These are phyloP conservation scores for Eucalyptus cloeziana DNA, from an alignment of 345 rosid genomes.

Conservation along the genomic window DNA sequence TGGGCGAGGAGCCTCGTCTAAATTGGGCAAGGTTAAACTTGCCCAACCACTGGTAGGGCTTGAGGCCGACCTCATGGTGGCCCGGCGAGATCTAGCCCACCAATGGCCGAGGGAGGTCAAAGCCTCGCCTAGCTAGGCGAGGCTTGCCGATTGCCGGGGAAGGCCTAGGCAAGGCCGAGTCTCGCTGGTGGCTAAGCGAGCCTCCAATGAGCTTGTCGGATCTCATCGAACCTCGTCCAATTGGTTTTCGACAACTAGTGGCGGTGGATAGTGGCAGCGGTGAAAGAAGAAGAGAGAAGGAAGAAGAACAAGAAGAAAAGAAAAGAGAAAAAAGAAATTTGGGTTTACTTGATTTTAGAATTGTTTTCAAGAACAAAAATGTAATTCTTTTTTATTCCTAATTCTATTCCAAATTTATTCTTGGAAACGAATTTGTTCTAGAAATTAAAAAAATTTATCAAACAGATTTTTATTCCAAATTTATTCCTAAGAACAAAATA, in stretches of 20 bases:
- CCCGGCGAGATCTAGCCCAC: fast-evolving
- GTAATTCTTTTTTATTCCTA: fast-evolving
- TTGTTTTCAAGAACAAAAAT: fast-evolving
- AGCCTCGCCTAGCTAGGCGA: too few species aligned
- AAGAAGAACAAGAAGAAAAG: too few species aligned
- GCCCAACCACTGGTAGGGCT: fast-evolving
- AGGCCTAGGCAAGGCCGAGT: fast-evolving
- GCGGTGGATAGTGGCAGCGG: fast-evolving
- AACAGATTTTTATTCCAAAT: fast-evolving
- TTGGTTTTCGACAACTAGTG: fast-evolving
- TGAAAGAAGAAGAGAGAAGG: too few species aligned
- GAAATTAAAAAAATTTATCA: too few species aligned
- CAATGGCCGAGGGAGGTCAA: fast-evolving
- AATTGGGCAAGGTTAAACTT: fast-evolving
- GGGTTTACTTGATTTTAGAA: too few species aligned
- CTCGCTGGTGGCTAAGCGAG: too few species aligned
- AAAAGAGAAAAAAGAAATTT: too few species aligned
- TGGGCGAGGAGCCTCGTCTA: fast-evolving
- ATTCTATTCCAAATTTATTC: fast-evolving
- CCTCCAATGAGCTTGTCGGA: fast-evolving
- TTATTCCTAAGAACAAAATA: fast-evolving
- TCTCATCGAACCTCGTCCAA: fast-evolving
- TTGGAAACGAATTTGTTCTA: fast-evolving
- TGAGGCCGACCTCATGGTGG: too few species aligned
- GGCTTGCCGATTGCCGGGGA: fast-evolving